Evolutionary conservation across 1,284 basidiomycete genomes (phyloP).

Genomic region (Ganoderma sp.): DNA sequence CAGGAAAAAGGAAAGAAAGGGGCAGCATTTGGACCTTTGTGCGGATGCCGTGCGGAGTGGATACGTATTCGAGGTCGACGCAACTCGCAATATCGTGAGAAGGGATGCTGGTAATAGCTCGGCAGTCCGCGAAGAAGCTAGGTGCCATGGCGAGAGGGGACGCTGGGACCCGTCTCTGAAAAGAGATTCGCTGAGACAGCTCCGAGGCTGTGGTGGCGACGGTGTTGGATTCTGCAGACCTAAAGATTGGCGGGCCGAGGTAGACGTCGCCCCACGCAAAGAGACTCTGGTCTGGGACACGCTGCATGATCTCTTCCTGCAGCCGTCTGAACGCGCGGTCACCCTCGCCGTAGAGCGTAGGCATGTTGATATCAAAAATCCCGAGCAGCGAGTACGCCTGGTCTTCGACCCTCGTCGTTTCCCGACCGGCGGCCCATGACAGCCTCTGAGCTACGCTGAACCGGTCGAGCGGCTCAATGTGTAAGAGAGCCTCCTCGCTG

Average conservation of each 20-base stretch:
- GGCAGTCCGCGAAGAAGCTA: not conserved
- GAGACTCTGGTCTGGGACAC: slow-evolving; percentile 4
- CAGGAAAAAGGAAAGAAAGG: not conserved
- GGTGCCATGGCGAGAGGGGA: not conserved
- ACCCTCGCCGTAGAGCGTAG: slow-evolving; percentile 2
- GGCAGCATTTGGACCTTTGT: not conserved
- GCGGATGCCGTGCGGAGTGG: not conserved
- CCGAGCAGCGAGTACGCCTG: slow-evolving; percentile 1
- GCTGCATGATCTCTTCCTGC: slow-evolving; percentile 5
- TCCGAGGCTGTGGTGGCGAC: not conserved
- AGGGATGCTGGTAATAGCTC: not conserved
- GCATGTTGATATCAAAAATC: slow-evolving; percentile 2
- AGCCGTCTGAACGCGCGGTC: not conserved
- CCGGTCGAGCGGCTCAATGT: not conserved
- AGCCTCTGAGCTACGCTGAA: slow-evolving; percentile 8
- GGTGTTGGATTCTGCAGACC: not conserved
- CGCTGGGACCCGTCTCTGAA: not conserved
- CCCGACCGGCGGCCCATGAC: slow-evolving; percentile 1
- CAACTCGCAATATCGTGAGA: not conserved
- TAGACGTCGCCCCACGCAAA: not conserved
- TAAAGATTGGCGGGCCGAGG: not conserved
- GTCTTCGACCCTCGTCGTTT: slow-evolving; percentile 1
- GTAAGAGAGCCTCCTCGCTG: not conserved
- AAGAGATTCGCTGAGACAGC: not conserved
- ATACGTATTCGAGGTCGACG: not conserved